A percentile compares a stretch with the other conserved stretches of the same genome.
phyloP scores from a whole-genome alignment of 106 monocot genomes.

The Narthecium ossifragum region DNA sequence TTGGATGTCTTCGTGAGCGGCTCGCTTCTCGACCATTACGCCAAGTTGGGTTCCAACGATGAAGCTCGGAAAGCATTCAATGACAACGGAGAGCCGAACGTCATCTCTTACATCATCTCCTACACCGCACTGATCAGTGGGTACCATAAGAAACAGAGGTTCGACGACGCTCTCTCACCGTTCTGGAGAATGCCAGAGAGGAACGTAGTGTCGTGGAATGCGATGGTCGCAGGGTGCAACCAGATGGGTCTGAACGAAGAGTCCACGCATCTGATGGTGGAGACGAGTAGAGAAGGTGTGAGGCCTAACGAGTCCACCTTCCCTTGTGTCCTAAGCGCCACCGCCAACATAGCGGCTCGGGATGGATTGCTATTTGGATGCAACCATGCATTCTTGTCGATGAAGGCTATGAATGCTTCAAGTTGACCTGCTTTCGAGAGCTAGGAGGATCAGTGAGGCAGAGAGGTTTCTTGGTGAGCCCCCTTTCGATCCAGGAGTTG shows the following conservation, averaged over 20 bases:
- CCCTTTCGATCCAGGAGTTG: constrained; percentile 60
- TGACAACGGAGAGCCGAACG: constrained; percentile 48
- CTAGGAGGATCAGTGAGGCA: constrained; percentile 31
- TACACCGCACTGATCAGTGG: constrained; percentile 56
- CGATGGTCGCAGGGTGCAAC: constrained; percentile 59
- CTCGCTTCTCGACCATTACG: constrained; percentile 56
- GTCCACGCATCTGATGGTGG: constrained; percentile 33
- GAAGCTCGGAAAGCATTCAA: constrained; percentile 41
- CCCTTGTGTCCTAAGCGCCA: constrained; percentile 48
- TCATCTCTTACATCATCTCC: no score
- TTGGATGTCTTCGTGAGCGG: constrained; percentile 59
- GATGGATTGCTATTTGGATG: constrained; percentile 58
- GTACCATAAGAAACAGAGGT: constrained; percentile 37
- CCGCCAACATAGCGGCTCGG: constrained; percentile 52
- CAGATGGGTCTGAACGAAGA: constrained; percentile 62
- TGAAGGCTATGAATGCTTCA: constrained; percentile 48
- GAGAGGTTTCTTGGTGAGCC: constrained; percentile 56
- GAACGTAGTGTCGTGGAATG: constrained; percentile 81
- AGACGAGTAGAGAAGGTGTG: constrained; percentile 55
- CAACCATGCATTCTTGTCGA: constrained; percentile 58
- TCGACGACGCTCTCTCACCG: constrained; percentile 26
- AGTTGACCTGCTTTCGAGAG: constrained; percentile 41
- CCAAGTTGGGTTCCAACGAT: constrained; percentile 45
- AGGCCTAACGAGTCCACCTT: constrained; percentile 41
- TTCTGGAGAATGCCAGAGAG: constrained; percentile 62